These are phyloP conservation scores for Ensete ventricosum DNA, from an alignment of 176 grass and related monocot genomes.

Conservation along the genomic window DNA sequence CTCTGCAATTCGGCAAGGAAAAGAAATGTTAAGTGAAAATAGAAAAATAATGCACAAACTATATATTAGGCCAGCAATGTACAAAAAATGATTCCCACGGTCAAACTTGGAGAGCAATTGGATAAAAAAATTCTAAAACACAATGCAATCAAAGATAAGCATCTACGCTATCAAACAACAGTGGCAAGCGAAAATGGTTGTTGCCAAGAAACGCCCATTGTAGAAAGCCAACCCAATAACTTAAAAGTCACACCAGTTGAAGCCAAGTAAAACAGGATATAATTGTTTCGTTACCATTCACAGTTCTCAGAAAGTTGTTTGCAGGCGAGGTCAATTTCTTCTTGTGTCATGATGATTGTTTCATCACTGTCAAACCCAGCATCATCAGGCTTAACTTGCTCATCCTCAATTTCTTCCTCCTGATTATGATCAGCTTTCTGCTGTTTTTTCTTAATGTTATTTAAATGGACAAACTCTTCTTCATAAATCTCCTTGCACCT, in stretches of 20 bases:
- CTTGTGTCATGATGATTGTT: slow-evolving; percentile 86
- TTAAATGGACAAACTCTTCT: slow-evolving; percentile 33
- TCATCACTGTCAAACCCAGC: slow-evolving; percentile 61
- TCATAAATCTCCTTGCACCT: slow-evolving; percentile 76
- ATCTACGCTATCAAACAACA: too few relatives aligned
- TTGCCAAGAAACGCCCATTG: too few relatives aligned
- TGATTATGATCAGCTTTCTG: not conserved
- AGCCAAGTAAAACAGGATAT: not conserved
- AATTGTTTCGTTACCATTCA: slow-evolving; percentile 7
- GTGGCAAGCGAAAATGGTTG: too few relatives aligned
- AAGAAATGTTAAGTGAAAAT: not conserved
- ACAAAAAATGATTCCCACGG: not conserved
- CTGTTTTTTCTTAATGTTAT: slow-evolving; percentile 27
- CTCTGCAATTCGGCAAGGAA: not conserved
- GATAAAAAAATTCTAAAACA: too few relatives aligned
- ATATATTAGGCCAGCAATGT: not conserved
- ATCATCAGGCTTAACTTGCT: slow-evolving; percentile 16
- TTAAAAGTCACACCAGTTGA: too few relatives aligned
- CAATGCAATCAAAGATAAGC: too few relatives aligned
- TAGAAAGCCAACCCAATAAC: too few relatives aligned
- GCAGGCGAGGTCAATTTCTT: slow-evolving; percentile 75
- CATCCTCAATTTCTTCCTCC: not conserved
- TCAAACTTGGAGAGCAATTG: not conserved
- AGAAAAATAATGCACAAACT: not conserved
- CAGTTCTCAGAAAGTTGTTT: slow-evolving; percentile 29